Evolutionary conservation across 805 yeast genomes (phyloP).

Genomic region (Yamadazyma ubonensis): DNA sequence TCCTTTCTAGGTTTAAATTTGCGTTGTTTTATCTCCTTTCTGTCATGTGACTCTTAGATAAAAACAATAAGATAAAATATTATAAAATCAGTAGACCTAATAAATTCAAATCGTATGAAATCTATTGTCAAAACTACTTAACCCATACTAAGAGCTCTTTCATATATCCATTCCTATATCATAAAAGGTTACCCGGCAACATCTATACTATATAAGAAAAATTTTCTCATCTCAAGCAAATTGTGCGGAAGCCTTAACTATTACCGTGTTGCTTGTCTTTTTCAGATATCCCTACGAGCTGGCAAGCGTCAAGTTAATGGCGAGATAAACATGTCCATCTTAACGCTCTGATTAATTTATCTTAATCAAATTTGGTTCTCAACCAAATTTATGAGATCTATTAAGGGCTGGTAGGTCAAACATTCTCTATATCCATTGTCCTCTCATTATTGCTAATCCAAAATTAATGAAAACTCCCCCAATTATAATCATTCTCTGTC

Average conservation of each 20-base stretch:
- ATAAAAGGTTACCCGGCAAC: slow-evolving; percentile 5
- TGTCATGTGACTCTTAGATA: too few relatives aligned
- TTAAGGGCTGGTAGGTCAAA: slow-evolving; percentile 52
- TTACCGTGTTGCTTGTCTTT: slow-evolving; percentile 53
- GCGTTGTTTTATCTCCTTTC: too few relatives aligned
- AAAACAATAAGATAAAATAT: too few relatives aligned
- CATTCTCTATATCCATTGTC: slow-evolving; percentile 40
- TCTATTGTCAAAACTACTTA: too few relatives aligned
- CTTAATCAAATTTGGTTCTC: slow-evolving; percentile 12
- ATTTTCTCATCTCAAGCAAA: slow-evolving; percentile 16
- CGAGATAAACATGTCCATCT: slow-evolving; percentile 49
- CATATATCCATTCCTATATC: neutral
- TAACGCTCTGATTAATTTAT: slow-evolving; percentile 34
- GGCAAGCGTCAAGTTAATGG: slow-evolving; percentile 52
- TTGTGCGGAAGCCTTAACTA: slow-evolving; percentile 54
- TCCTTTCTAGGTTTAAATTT: too few relatives aligned
- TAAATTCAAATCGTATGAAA: too few relatives aligned
- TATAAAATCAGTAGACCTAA: too few relatives aligned
- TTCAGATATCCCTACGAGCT: slow-evolving; percentile 43
- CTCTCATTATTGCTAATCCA: slow-evolving; percentile 59
- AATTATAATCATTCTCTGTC: slow-evolving; percentile 65
- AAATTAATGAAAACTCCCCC: slow-evolving; percentile 72
- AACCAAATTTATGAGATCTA: slow-evolving; percentile 20
- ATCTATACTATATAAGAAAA: slow-evolving; percentile 7
- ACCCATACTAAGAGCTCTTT: neutral